phyloP scores from a whole-genome alignment of 2,329 filamentous ascomycete species.

The Emydomyces testavorans region DNA sequence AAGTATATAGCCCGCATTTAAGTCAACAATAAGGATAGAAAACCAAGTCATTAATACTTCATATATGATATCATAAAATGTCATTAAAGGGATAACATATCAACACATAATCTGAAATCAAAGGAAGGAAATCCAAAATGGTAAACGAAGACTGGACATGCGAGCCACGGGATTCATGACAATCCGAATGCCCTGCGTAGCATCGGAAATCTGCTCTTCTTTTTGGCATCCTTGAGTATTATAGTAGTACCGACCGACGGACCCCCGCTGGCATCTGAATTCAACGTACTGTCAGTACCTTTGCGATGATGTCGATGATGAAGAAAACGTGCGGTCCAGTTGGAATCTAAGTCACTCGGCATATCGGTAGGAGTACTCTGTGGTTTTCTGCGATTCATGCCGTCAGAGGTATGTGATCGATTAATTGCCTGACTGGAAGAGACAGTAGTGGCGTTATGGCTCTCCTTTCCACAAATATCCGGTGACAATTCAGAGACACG shows the following conservation, averaged over 20 bases:
- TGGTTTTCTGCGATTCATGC: conserved; percentile 10
- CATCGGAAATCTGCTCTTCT: conserved; percentile 16
- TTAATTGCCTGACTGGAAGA: background rate
- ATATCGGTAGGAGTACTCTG: background rate
- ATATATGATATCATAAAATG: background rate
- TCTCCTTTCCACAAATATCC: background rate
- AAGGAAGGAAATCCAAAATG: background rate
- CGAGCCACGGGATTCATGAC: conserved; percentile 4
- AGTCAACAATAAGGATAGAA: background rate
- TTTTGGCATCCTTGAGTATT: background rate
- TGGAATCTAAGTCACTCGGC: conserved; percentile 6
- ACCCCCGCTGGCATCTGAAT: background rate
- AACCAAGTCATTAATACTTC: background rate
- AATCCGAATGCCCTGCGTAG: conserved; percentile 15
- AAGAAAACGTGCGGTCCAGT: conserved; percentile 14
- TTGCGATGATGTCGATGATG: conserved; percentile 6
- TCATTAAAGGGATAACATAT: background rate
- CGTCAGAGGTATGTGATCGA: conserved; percentile 16
- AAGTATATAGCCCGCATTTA: background rate
- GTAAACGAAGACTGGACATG: background rate
- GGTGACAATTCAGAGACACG: conserved; percentile 1
- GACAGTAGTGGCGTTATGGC: background rate
- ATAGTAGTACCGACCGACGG: conserved; percentile 5
- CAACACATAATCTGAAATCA: conserved; percentile 5
- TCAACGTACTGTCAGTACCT: conserved; percentile 7